These are phyloP conservation scores for Apiospora hydei DNA, from an alignment of 2,329 filamentous ascomycete species.

Conservation along the genomic window DNA sequence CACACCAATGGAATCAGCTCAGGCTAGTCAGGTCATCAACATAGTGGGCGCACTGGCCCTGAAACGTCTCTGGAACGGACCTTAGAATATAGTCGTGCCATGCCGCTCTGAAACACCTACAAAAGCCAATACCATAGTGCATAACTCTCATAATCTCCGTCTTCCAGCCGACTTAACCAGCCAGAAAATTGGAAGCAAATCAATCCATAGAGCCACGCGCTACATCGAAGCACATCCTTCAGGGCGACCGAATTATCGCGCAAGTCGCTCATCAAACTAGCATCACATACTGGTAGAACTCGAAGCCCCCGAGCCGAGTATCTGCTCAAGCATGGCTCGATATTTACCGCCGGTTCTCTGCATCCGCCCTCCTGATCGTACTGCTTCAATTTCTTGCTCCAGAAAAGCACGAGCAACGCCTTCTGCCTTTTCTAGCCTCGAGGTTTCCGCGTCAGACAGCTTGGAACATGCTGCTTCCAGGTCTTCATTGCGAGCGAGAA, in stretches of 20 bases:
- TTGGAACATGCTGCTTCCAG: slow-evolving; percentile 75
- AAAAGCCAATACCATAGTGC: not conserved
- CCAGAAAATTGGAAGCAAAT: not conserved
- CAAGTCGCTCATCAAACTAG: not conserved
- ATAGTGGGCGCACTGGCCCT: not conserved
- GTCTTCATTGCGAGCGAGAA: slow-evolving; percentile 77
- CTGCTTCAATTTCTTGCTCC: slow-evolving; percentile 47
- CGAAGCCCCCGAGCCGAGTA: slow-evolving; percentile 30
- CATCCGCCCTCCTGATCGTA: slow-evolving; percentile 23
- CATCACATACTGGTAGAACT: slow-evolving; percentile 23
- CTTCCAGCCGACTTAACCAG: not conserved
- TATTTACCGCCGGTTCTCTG: slow-evolving; percentile 32
- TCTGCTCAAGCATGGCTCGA: slow-evolving; percentile 36
- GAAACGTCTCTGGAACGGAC: not conserved
- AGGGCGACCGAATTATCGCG: not conserved
- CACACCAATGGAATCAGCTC: not conserved
- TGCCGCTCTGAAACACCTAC: not conserved
- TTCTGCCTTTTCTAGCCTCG: slow-evolving; percentile 74
- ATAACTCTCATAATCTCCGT: not conserved
- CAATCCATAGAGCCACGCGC: not conserved
- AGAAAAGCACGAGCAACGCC: slow-evolving; percentile 65
- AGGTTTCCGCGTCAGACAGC: slow-evolving; percentile 68
- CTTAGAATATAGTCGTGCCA: not conserved
- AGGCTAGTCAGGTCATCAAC: not conserved
- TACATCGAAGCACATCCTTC: not conserved